phyloP scores from a whole-genome alignment of 495 filamentous ascomycete species.

The Elasticomyces elasticus region DNA sequence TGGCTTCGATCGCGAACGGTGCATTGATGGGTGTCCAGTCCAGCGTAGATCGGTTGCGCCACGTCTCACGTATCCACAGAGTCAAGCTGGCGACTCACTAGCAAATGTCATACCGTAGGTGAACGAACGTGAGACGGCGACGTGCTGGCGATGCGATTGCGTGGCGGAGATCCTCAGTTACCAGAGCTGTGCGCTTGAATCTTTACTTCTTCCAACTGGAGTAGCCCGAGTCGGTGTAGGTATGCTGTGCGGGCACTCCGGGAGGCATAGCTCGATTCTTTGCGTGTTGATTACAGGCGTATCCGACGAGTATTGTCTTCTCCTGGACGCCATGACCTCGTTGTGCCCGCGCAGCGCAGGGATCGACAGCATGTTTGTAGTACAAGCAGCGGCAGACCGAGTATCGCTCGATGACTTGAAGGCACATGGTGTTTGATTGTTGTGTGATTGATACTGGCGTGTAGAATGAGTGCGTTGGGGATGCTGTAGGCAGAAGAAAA shows the following conservation, averaged over 20 bases:
- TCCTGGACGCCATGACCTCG: slow-evolving; percentile 62
- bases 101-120: too few species aligned
- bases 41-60: too few species aligned
- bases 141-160: too few species aligned
- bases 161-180: background rate
- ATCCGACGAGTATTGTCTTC: slow-evolving; percentile 68
- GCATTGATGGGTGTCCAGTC: too few species aligned
- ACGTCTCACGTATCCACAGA: too few species aligned
- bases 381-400: slow-evolving; percentile 74
- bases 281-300: slow-evolving; percentile 60
- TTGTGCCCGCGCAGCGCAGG: slow-evolving; percentile 59
- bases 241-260: slow-evolving; percentile 23
- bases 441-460: background rate
- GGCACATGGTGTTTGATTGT: slow-evolving; percentile 49
- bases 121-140: too few species aligned
- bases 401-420: slow-evolving; percentile 62
- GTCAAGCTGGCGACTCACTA: too few species aligned
- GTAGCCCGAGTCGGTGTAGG: slow-evolving; percentile 45
- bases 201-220: slow-evolving; percentile 29
- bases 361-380: slow-evolving; percentile 67
- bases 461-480: background rate
- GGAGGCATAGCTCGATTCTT: slow-evolving; percentile 12
- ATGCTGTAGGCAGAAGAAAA: background rate
- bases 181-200: too few species aligned
- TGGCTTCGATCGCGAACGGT: too few species aligned